Base-by-base conservation (phyloP, 2,329 filamentous ascomycete genomes). In the Clarireedia sp. region DNA sequence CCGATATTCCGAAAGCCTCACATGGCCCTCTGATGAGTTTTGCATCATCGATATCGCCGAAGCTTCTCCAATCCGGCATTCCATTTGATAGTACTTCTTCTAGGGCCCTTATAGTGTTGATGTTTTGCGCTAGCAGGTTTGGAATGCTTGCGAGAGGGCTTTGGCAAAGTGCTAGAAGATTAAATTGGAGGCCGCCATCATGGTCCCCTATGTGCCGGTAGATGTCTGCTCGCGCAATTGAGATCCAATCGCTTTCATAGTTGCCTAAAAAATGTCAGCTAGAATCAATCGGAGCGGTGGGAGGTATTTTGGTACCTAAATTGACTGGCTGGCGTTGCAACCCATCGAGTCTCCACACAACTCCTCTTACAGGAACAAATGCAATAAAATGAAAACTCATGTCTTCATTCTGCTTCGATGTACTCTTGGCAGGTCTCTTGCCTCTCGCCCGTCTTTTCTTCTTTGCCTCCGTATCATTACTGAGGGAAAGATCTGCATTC, bases 271-370 rank as follows among this genome's bases (percentile, higher is more conserved):
- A 23, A n/a, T 12, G 51, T 54, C 23, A 54, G 51, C 6, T 17
- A 19, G 38, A 41, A n/a, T n/a, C 21, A 9, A 23, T 17, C 21
- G 3, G 36, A 54, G n/a, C 0, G 5, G 5, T 21, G 2, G 8
- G 8, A 12, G 12, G 5, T 17, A 21, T 54, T 41, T 51, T 60
- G 59, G 55, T 68, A 72, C 85, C 85, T 55, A 90, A 74, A 55
- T 76, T 79, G 36, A 82, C 78, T 3, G 90, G 92, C 60, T 84
- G 81, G 43, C 75, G 75, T 68, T 91, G 83, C 21, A 96, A 74
- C 4, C 92, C 92, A 69, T 97, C 92, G 5, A 97, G 81, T 68
- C 91, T 89, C 90, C 90, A 96, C 14, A 96, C 80, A 55, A 81
- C 75, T 2, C 81, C 84, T n/a, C 79, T 76, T 14, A 83, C 79